These are phyloP conservation scores for Cryptococcus hybrid DNA, from an alignment of 1,284 basidiomycete genomes.

Conservation along the genomic window DNA sequence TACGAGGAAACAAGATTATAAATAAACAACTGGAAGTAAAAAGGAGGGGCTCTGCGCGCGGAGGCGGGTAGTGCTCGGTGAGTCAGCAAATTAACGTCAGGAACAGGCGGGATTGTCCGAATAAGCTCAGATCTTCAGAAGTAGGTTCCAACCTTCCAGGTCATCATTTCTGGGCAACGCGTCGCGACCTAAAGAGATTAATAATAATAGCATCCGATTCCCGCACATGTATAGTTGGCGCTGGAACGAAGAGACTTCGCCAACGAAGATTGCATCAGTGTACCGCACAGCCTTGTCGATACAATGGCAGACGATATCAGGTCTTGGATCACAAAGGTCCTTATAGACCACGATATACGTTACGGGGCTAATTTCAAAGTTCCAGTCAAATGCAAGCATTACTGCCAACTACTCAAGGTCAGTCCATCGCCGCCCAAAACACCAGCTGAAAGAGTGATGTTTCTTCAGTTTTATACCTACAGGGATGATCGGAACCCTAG, in stretches of 20 bases:
- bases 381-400: constrained; percentile 1
- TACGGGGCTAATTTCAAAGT: constrained; percentile 27
- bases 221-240: too few relatives aligned
- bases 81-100: too few relatives aligned
- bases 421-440: background rate
- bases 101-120: too few relatives aligned
- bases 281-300: too few relatives aligned
- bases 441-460: too few relatives aligned
- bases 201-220: too few relatives aligned
- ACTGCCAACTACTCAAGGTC: background rate
- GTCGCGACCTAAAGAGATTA: too few relatives aligned
- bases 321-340: background rate
- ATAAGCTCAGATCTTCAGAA: too few relatives aligned
- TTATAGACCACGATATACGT: background rate
- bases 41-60: constrained; percentile 16
- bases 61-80: constrained; percentile 11
- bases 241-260: too few relatives aligned
- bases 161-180: too few relatives aligned
- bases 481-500: background rate
- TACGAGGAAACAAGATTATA: constrained; percentile 4
- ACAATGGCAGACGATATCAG: background rate
- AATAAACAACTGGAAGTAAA: background rate
- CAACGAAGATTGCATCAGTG: too few relatives aligned
- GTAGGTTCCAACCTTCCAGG: too few relatives aligned
- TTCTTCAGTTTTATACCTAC: constrained; percentile 3